Base-by-base conservation (phyloP, 768 basidiomycete genomes). In the Termitomyces sp. region DNA sequence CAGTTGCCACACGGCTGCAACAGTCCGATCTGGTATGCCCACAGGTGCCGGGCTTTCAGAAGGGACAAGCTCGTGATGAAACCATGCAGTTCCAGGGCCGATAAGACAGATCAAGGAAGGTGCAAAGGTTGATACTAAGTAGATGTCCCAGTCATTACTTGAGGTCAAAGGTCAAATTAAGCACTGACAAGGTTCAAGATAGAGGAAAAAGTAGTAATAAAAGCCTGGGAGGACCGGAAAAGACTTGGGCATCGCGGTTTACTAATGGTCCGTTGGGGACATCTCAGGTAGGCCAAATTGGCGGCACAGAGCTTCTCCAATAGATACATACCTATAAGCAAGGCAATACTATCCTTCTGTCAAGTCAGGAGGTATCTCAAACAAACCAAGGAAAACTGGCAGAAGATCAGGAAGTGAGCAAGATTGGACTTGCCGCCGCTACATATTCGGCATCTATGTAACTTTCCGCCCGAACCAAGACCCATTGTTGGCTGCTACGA, bases 1-100 rank as follows among this genome's bases (percentile, higher is more conserved):
- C 10, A 89, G 69, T 60, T 90, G 88, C 76, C 81, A 82, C 54
- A 88, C 75, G 17, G 78, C 79, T 79, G 87, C 85, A 15, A 69
- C 71, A 6, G 81, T 78, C 35, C 83, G 74, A 37, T 74, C 64
- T 45, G 85, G 81, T 47, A 82, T 63, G 6, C 65, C 59, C 8
- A 55, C 24, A 2, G 71, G 69, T 0, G 65, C 54, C 35, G 72
- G 69, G 0, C 66, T 55, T n/a, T 61, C 54, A 8, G 71, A 71
- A 1, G 86, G 87, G 43, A 87, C 77, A 52, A 89, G 80, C 58
- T 84, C 75, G 61, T 80, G 74, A 63, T 84, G 79, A 60, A 87
- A 88, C 84, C 87, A 87, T 15, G 72, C 69, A 22, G 85, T 72
- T 14, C 87, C 85, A 8, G 84, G 84, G 55, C 70, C 77, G 44